phyloP scores from a whole-genome alignment of 2,329 filamentous ascomycete genomes.

The Monilinia vaccinii-corymbosi region DNA sequence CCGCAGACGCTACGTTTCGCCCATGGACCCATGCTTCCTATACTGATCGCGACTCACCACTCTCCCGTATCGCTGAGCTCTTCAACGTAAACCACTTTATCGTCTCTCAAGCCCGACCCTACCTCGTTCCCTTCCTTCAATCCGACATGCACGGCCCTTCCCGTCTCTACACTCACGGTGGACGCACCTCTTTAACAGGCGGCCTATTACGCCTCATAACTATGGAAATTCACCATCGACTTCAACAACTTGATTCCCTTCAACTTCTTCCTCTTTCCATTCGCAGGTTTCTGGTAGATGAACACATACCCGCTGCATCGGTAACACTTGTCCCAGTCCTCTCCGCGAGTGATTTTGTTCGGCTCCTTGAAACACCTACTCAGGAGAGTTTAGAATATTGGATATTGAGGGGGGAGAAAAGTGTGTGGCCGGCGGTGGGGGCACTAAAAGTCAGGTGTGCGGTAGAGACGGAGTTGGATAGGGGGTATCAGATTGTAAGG shows the following conservation, averaged over 20 bases:
- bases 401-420: slow-evolving; percentile 75
- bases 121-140: slow-evolving; percentile 76
- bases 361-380: slow-evolving; percentile 76
- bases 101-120: slow-evolving; percentile 83
- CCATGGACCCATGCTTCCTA: slow-evolving; percentile 47
- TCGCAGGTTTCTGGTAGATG: slow-evolving; percentile 71
- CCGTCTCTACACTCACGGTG: slow-evolving; percentile 48
- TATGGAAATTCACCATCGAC: slow-evolving; percentile 69
- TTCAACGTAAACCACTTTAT: slow-evolving; percentile 86
- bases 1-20: slow-evolving; percentile 40
- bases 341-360: slow-evolving; percentile 60
- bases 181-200: slow-evolving; percentile 46
- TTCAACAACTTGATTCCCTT: slow-evolving; percentile 72
- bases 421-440: slow-evolving; percentile 83
- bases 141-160: slow-evolving; percentile 72
- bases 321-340: slow-evolving; percentile 79
- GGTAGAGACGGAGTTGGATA: slow-evolving; percentile 80
- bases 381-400: slow-evolving; percentile 69
- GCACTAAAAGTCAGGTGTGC: slow-evolving; percentile 75
- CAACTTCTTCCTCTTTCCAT: slow-evolving; percentile 61
- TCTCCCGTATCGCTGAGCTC: slow-evolving; percentile 53
- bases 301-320: slow-evolving; percentile 67
- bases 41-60: slow-evolving; percentile 46
- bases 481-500: slow-evolving; percentile 72
- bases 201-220: slow-evolving; percentile 60